Percentiles rank a stretch among this genome's conserved stretches.
Evolutionary conservation across 768 basidiomycete genomes (phyloP).

Genomic region (Leccinum disarticulatum): DNA sequence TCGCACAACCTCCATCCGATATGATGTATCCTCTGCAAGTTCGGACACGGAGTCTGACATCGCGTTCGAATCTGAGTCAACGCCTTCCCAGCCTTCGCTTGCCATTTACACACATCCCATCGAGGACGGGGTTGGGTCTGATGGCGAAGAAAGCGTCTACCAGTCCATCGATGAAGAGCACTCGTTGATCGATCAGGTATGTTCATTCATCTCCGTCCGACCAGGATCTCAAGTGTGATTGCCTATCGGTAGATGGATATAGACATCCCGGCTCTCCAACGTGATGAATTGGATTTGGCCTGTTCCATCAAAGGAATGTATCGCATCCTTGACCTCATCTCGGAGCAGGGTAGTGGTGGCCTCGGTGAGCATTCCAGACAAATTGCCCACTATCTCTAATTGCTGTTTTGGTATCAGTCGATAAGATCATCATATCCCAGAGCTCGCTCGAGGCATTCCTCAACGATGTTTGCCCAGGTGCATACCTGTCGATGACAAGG

Average conservation of each 20-base stretch:
- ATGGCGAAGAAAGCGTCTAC: slow-evolving; percentile 15
- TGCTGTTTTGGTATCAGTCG: slow-evolving; percentile 38
- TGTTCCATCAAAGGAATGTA: slow-evolving; percentile 46
- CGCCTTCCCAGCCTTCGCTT: slow-evolving; percentile 5
- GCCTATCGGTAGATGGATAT: slow-evolving; percentile 19
- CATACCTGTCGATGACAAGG: slow-evolving; percentile 53
- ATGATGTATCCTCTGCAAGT: not conserved
- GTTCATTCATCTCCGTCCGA: not conserved
- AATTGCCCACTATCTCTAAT: not conserved
- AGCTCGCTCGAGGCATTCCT: slow-evolving; percentile 47
- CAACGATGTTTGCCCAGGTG: slow-evolving; percentile 47
- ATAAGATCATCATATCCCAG: slow-evolving; percentile 63
- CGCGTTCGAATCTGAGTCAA: slow-evolving; percentile 1
- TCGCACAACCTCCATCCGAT: not conserved
- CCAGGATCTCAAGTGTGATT: not conserved
- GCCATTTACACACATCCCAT: not conserved
- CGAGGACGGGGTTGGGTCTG: not conserved
- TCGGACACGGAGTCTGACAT: slow-evolving; percentile 5
- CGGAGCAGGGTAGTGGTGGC: slow-evolving; percentile 50
- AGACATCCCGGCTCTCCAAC: slow-evolving; percentile 3
- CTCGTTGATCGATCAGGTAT: slow-evolving; percentile 9
- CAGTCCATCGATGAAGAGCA: slow-evolving; percentile 12
- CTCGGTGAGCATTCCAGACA: slow-evolving; percentile 38
- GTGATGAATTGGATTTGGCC: slow-evolving; percentile 22
- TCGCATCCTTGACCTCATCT: slow-evolving; percentile 53